phyloP scores from a whole-genome alignment of 2,329 filamentous ascomycete species.

The Aspergillus sclerotialis region DNA sequence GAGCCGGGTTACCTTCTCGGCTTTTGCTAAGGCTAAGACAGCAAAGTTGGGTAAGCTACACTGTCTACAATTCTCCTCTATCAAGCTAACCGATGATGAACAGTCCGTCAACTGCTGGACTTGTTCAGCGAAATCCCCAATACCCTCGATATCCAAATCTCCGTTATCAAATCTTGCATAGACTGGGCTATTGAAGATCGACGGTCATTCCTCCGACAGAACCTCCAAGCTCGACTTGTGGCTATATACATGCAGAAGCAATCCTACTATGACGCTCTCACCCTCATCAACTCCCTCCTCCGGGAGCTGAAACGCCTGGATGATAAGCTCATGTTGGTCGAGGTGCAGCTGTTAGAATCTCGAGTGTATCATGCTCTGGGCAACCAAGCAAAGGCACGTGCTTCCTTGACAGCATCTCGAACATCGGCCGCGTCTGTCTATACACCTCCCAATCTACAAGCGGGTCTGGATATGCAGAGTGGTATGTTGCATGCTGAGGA shows the following conservation, averaged over 20 bases:
- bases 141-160: conserved; percentile 87
- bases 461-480: conserved; percentile 97
- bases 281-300: conserved; percentile 90
- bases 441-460: conserved; percentile 89
- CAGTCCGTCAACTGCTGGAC: conserved; percentile 94
- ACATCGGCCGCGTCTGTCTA: conserved; percentile 96
- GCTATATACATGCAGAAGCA: conserved; percentile 94
- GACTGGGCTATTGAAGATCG: conserved; percentile 96
- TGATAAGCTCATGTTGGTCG: conserved; percentile 95
- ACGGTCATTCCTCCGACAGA: conserved; percentile 92
- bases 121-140: conserved; percentile 91
- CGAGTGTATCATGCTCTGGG: conserved; percentile 95
- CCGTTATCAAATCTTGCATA: conserved; percentile 97
- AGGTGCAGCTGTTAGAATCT: conserved; percentile 95
- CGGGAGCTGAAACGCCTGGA: conserved; percentile 96
- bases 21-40: conserved; percentile 98
- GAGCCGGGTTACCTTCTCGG: conserved; percentile 84
- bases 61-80: background rate
- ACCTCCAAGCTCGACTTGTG: conserved; percentile 93
- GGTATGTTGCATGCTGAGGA: conserved; percentile 98
- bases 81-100: conserved; percentile 3
- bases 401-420: conserved; percentile 85
- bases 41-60: conserved; percentile 76
- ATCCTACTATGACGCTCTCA: conserved; percentile 93
- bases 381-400: conserved; percentile 92